phyloP scores from a whole-genome alignment of 2,329 filamentous ascomycete species.

The Curvularia eragrostidis region DNA sequence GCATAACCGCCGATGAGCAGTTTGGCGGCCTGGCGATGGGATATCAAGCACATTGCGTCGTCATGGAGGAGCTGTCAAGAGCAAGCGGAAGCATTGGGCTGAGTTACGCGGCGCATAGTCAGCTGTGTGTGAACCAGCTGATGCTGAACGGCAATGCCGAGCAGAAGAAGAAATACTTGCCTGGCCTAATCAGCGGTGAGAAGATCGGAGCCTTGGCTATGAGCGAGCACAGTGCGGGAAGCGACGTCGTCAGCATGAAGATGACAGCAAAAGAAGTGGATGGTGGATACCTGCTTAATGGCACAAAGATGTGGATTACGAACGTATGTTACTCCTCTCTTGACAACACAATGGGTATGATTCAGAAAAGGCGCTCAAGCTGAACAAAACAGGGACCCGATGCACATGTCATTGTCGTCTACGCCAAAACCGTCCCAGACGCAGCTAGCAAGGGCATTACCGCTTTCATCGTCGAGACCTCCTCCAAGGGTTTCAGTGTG shows the following conservation, averaged over 20 bases:
- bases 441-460: slow-evolving; percentile 89
- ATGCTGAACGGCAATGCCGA: slow-evolving; percentile 82
- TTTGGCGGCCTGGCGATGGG: slow-evolving; percentile 90
- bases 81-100: slow-evolving; percentile 86
- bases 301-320: slow-evolving; percentile 99
- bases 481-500: slow-evolving; percentile 77
- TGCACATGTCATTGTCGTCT: slow-evolving; percentile 92
- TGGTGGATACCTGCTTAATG: slow-evolving; percentile 84
- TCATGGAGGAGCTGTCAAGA: slow-evolving; percentile 92
- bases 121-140: slow-evolving; percentile 95
- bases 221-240: slow-evolving; percentile 89
- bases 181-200: slow-evolving; percentile 79
- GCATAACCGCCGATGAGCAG: slow-evolving; percentile 91
- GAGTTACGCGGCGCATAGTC: slow-evolving; percentile 94
- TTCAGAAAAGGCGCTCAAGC: not conserved
- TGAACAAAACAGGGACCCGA: slow-evolving; percentile 70
- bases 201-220: slow-evolving; percentile 90
- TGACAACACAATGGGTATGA: not conserved
- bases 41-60: slow-evolving; percentile 94
- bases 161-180: slow-evolving; percentile 83
- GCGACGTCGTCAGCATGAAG: slow-evolving; percentile 96
- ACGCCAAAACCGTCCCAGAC: slow-evolving; percentile 88
- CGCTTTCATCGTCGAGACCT: slow-evolving; percentile 84
- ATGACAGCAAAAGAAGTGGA: slow-evolving; percentile 80
- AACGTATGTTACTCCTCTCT: slow-evolving; percentile 64